Base-by-base conservation (phyloP, 176 grass and related monocot species). In the Triticum urartu region DNA sequence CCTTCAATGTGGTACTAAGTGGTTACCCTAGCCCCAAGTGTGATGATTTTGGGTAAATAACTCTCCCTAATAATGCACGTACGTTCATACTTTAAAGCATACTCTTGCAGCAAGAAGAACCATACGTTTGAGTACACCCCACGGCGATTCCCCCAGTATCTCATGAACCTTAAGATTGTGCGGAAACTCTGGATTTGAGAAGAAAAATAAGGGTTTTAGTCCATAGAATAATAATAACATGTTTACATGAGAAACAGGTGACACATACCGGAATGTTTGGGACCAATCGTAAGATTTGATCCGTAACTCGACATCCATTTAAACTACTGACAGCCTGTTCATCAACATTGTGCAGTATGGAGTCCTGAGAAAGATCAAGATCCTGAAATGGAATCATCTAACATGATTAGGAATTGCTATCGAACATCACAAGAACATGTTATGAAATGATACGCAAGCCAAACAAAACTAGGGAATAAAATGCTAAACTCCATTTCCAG, bases 51-150 rank as follows among this genome's bases (percentile, higher is more conserved):
- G 1, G 26, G 26, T 26, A 26, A 26, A 26, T 26, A 26, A 26
- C 26, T 26, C 26, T 75, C 25, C 73, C 25, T 77, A 20, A 47
- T 15, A 18, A 62, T 66, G 45, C 64, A 40, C 40, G 0, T 72
- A 38, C 20, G 6, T 20, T 48, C 56, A 79, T 87, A 65, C 32
- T 39, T 47, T 59, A 69, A 83, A 69, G 63, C 32, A 86, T 63
- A 66, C 36, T 86, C n/a, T 61, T 50, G 56, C 6, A 90, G 63
- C 2, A 6, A 81, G 24, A 85, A 54, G 17, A 62, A 22, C 4
- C 86, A 72, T 95, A 98, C 96, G 86, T 98, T 95, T 82, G 96
- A 98, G 83, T 95, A 98, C 15, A 98, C 96, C 32, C 92, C 94
- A 56, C 92, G 92, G 14, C 86, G 52, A 45, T 98, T 98, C 81